phyloP scores from a whole-genome alignment of 2,329 filamentous ascomycete genomes.

The Aspergillus viridinutans region DNA sequence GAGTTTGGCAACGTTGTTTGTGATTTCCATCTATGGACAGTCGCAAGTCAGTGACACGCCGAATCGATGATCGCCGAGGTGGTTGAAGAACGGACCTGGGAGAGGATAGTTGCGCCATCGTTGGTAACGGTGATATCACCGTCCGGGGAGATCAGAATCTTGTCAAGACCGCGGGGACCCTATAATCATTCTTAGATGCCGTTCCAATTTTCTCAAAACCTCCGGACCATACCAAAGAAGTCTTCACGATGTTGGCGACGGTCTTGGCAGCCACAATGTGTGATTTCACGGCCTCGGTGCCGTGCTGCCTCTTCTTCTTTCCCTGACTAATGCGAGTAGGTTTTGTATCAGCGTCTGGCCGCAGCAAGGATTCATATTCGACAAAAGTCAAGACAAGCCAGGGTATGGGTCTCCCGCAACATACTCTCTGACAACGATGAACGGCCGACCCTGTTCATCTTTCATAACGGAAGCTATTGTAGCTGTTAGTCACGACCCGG shows the following conservation, averaged over 20 bases:
- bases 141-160: slow-evolving; percentile 97
- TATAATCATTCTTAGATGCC: slow-evolving; percentile 23
- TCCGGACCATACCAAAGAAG: slow-evolving; percentile 62
- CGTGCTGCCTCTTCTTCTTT: slow-evolving; percentile 94
- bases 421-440: slow-evolving; percentile 97
- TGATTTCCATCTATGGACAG: slow-evolving; percentile 79
- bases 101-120: slow-evolving; percentile 94
- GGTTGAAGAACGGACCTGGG: slow-evolving; percentile 50
- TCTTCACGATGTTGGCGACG: slow-evolving; percentile 95
- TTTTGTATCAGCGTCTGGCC: background rate
- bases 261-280: slow-evolving; percentile 96
- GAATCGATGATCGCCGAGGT: slow-evolving; percentile 3
- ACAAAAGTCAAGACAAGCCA: background rate
- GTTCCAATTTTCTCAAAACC: background rate
- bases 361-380: background rate
- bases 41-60: slow-evolving; percentile 13
- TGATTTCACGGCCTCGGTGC: slow-evolving; percentile 95
- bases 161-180: slow-evolving; percentile 93
- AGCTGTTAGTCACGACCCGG: slow-evolving; percentile 22
- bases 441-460: slow-evolving; percentile 94
- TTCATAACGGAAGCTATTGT: slow-evolving; percentile 70
- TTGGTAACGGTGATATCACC: slow-evolving; percentile 99
- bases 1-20: slow-evolving; percentile 96
- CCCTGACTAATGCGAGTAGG: slow-evolving; percentile 64
- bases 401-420: slow-evolving; percentile 36